phyloP scores from a whole-genome alignment of 164 flowering plant genomes.

The Piper betle region DNA sequence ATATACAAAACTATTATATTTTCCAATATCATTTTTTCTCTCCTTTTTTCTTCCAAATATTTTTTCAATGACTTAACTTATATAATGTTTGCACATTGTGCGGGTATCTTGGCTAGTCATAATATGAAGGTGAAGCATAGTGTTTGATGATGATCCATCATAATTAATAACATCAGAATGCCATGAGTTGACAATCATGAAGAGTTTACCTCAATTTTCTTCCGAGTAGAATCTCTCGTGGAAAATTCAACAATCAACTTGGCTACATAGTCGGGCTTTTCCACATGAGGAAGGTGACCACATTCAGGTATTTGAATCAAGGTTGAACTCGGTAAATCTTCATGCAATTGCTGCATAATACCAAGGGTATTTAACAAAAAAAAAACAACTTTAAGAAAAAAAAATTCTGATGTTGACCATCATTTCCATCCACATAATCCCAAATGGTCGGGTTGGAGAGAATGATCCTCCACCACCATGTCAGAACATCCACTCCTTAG shows the following conservation, averaged over 20 bases:
- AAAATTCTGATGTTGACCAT: background rate
- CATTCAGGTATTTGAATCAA: constrained; percentile 60
- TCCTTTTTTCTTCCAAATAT: too few species aligned
- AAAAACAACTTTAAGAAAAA: background rate
- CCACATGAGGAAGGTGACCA: constrained; percentile 93
- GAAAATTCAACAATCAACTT: constrained; percentile 47
- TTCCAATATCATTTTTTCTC: too few species aligned
- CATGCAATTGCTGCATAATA: constrained; percentile 49
- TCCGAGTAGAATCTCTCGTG: background rate
- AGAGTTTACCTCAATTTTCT: background rate
- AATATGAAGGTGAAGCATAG: too few species aligned
- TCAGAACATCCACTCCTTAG: too few species aligned
- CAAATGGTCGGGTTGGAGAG: too few species aligned
- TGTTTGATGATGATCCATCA: background rate
- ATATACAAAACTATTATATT: too few species aligned
- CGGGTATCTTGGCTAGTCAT: too few species aligned
- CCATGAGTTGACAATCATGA: background rate
- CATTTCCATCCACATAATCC: too few species aligned
- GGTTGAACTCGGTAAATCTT: constrained; percentile 56
- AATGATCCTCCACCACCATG: too few species aligned
- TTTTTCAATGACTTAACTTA: too few species aligned
- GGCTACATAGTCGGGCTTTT: constrained; percentile 48
- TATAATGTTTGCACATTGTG: too few species aligned
- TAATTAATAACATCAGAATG: background rate
- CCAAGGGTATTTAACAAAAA: background rate